phyloP scores from a whole-genome alignment of 805 yeast species.

The Maudiozyma bulderi region DNA sequence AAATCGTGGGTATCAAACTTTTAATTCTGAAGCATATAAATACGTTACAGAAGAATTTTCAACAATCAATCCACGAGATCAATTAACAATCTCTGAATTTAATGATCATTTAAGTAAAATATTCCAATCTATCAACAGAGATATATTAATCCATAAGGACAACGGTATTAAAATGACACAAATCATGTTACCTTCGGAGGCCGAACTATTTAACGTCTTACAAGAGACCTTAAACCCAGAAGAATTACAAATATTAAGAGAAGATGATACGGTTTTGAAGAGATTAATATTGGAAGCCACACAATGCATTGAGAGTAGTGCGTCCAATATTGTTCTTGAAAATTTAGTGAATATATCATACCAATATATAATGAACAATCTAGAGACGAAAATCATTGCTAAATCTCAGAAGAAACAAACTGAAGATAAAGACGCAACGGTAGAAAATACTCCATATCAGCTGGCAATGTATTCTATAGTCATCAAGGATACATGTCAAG shows the following conservation, averaged over 20 bases:
- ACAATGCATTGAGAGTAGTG: constrained; percentile 30
- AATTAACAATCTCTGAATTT: constrained; percentile 55
- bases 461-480: constrained; percentile 25
- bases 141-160: constrained; percentile 23
- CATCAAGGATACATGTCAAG: constrained; percentile 21
- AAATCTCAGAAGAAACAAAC: constrained; percentile 7
- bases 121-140: constrained; percentile 21
- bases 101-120: constrained; percentile 34
- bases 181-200: constrained; percentile 40
- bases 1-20: constrained; percentile 69
- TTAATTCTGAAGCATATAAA: constrained; percentile 43
- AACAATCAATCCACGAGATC: constrained; percentile 62
- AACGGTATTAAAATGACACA: constrained; percentile 5
- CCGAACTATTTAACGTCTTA: constrained; percentile 44
- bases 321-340: constrained; percentile 22
- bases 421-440: constrained; percentile 1
- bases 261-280: constrained; percentile 24
- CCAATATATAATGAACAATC: constrained; percentile 20
- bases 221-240: constrained; percentile 42
- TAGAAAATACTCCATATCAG: constrained; percentile 12
- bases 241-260: constrained; percentile 26
- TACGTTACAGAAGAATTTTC: constrained; percentile 54
- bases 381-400: constrained; percentile 13
- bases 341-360: constrained; percentile 23
- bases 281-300: constrained; percentile 38